Percentiles rank a stretch among this genome's conserved stretches.
Conservation (phyloP, 148 eudicot genomes). For the Cornus florida region DNA sequence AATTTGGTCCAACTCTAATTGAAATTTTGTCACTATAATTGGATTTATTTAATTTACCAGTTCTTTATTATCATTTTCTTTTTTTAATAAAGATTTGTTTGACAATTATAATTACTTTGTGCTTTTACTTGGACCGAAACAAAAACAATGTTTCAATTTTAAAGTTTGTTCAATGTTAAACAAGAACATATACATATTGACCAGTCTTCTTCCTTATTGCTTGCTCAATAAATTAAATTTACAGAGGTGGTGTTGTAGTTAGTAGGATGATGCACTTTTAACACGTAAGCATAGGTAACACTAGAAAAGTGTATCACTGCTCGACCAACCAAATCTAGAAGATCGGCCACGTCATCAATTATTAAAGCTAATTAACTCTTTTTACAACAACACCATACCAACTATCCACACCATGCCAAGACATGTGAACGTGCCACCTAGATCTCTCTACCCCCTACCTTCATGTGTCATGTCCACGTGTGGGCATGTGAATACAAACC, state of each 20-base stretch:
- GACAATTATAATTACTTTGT: not conserved
- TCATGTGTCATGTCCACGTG: conserved; percentile 15
- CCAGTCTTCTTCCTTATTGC: not conserved
- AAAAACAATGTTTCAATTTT: no score
- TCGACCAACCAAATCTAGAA: conserved; percentile 13
- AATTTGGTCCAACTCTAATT: not conserved
- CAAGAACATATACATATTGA: not conserved
- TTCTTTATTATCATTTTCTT: no score
- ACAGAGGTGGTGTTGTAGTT: not conserved
- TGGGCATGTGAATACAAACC: conserved; percentile 8
- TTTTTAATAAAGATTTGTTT: no score
- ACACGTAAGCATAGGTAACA: conserved; percentile 10
- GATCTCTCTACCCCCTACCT: conserved; percentile 1
- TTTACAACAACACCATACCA: not conserved
- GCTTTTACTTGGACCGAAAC: no score
- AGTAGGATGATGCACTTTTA: conserved; percentile 33
- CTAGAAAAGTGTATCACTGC: not conserved
- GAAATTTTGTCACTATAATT: not conserved
- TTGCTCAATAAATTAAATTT: not conserved
- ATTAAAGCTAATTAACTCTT: no score
- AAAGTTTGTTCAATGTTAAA: no score
- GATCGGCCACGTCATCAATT: conserved; percentile 23
- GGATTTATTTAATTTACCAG: not conserved
- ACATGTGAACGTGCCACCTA: conserved; percentile 22
- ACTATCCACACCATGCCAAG: not conserved